phyloP scores from a whole-genome alignment of 306 rosid species.

The Potentilla sterilis region DNA sequence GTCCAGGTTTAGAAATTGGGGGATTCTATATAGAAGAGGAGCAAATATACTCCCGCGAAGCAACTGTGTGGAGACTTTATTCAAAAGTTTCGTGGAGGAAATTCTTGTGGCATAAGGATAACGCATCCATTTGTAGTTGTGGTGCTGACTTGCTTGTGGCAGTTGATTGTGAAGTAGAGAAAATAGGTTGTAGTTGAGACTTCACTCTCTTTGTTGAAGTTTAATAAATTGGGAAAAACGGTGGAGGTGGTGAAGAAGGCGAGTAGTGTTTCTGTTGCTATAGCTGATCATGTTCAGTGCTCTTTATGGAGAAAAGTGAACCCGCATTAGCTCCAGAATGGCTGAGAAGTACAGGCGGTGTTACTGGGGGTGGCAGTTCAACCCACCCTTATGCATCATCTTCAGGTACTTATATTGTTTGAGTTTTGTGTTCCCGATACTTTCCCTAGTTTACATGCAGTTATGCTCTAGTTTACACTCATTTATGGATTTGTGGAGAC shows the following conservation, averaged over 20 bases:
- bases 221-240: conserved; percentile 28
- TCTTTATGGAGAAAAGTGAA: conserved; percentile 98
- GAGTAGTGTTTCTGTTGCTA: conserved; percentile 32
- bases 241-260: conserved; percentile 53
- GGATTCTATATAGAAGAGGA: conserved; percentile 1
- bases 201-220: conserved; percentile 13
- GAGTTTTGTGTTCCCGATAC: background rate
- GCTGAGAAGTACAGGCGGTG: conserved; percentile 91
- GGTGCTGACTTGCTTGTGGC: conserved; percentile 25
- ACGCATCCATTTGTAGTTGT: conserved; percentile 15
- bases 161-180: conserved; percentile 28
- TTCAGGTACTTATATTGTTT: conserved; percentile 48
- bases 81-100: background rate
- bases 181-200: conserved; percentile 12
- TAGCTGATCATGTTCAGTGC: conserved; percentile 80
- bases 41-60: background rate
- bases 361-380: conserved; percentile 82
- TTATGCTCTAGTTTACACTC: background rate
- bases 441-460: background rate
- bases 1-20: background rate
- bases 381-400: conserved; percentile 73
- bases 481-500: background rate
- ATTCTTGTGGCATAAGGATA: background rate
- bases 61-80: conserved; percentile 10
- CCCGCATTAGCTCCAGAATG: conserved; percentile 98